A percentile compares a stretch with the other conserved stretches of the same genome.
Conservation (phyloP, 208 protist species). For the Zelonia costaricensis region DNA sequence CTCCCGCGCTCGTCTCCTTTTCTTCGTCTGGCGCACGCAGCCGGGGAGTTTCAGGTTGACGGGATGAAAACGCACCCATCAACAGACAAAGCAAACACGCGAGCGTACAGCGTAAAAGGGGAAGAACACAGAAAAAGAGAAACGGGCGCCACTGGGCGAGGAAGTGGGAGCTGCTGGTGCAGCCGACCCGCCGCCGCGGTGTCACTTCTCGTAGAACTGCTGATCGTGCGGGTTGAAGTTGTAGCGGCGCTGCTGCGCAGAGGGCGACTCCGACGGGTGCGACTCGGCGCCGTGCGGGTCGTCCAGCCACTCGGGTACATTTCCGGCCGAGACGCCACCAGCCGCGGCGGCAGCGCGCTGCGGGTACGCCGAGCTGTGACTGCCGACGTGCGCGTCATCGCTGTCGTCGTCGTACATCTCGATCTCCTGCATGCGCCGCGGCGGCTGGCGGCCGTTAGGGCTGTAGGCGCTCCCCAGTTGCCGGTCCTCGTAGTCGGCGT, state of each 20-base stretch:
- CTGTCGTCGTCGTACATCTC: constrained; percentile 20
- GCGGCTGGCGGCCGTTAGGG: not conserved
- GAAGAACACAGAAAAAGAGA: too few relatives aligned
- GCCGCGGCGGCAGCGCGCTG: not conserved
- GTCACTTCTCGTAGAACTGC: constrained; percentile 5
- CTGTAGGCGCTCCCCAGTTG: not conserved
- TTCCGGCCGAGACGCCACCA: not conserved
- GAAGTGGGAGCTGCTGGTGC: too few relatives aligned
- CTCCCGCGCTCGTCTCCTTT: too few relatives aligned
- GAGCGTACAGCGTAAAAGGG: too few relatives aligned
- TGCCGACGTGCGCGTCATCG: not conserved
- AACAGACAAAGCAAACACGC: too few relatives aligned
- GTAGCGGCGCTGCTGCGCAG: constrained; percentile 8
- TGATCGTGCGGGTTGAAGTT: constrained; percentile 10
- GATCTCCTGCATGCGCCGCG: constrained; percentile 21
- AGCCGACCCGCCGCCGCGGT: too few relatives aligned
- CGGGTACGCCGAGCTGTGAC: not conserved
- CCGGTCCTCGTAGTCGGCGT: constrained; percentile 24
- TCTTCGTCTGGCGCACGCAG: too few relatives aligned
- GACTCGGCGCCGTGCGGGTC: not conserved
- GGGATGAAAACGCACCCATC: too few relatives aligned
- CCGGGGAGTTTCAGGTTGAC: too few relatives aligned
- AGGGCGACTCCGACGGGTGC: not conserved
- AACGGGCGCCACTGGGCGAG: too few relatives aligned
- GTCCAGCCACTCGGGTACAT: constrained; percentile 17